phyloP scores from a whole-genome alignment of 768 basidiomycete genomes.

The Leccinum imitatum region DNA sequence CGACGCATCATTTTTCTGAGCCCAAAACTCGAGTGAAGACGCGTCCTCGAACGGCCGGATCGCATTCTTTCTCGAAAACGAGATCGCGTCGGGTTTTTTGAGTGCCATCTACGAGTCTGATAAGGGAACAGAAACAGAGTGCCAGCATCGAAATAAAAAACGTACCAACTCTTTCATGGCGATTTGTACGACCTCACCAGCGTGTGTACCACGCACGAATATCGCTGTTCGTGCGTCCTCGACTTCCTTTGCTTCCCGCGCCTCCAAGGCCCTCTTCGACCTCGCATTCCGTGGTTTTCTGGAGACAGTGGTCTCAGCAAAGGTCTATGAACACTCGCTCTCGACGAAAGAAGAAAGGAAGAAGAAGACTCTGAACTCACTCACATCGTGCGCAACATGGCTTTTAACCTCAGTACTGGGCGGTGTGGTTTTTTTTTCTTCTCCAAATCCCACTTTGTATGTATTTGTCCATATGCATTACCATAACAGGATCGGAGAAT shows the following conservation, averaged over 20 bases:
- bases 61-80: conserved; percentile 91
- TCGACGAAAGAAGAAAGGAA: not conserved
- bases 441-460: not conserved
- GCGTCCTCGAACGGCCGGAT: conserved; percentile 89
- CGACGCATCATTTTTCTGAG: conserved; percentile 89
- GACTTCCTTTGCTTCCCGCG: conserved; percentile 84
- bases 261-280: conserved; percentile 85
- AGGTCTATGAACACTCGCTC: not conserved
- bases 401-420: not conserved
- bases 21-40: conserved; percentile 87
- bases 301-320: not conserved
- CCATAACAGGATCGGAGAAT: not conserved
- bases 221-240: conserved; percentile 86
- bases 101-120: conserved; percentile 70
- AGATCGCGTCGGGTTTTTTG: conserved; percentile 86
- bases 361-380: conserved; percentile 3
- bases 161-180: conserved; percentile 90
- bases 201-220: conserved; percentile 87
- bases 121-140: not conserved
- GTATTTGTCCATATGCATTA: not conserved
- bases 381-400: conserved; percentile 34
- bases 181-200: conserved; percentile 73
- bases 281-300: conserved; percentile 96
- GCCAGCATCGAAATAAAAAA: not conserved
- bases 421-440: not conserved